Evolutionary conservation across 306 rosid species (phyloP).

Genomic region (Vigna trinervia): DNA sequence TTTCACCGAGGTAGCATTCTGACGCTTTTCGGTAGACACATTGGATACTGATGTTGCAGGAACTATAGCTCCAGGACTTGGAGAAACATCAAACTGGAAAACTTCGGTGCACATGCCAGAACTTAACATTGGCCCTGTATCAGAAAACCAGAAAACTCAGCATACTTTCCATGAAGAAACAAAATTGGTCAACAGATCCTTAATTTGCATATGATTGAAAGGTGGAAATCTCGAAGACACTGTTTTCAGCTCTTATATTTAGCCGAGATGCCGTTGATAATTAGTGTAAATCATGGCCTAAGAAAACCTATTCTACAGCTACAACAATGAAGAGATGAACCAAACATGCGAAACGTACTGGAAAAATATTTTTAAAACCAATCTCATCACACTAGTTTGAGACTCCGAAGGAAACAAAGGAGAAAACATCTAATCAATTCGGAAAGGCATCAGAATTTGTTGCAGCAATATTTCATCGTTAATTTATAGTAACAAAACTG

Average conservation of each 20-base stretch:
- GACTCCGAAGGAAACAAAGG: slow-evolving; percentile 5
- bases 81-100: slow-evolving; percentile 88
- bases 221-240: slow-evolving; percentile 7
- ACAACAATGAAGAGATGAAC: not conserved
- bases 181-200: slow-evolving; percentile 2
- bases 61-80: slow-evolving; percentile 80
- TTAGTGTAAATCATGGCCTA: not conserved
- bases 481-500: slow-evolving; percentile 9
- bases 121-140: slow-evolving; percentile 89
- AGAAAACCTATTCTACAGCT: slow-evolving; percentile 12
- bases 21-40: slow-evolving; percentile 46
- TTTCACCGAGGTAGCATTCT: slow-evolving; percentile 55
- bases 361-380: slow-evolving; percentile 22
- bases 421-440: slow-evolving; percentile 12
- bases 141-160: slow-evolving; percentile 42
- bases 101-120: slow-evolving; percentile 98
- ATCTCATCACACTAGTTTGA: slow-evolving; percentile 15
- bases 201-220: not conserved
- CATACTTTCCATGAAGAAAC: not conserved
- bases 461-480: not conserved
- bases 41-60: slow-evolving; percentile 80
- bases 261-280: slow-evolving; percentile 6
- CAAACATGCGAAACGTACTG: slow-evolving; percentile 8
- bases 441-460: slow-evolving; percentile 16
- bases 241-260: slow-evolving; percentile 28